Evolutionary conservation across 306 rosid genomes (phyloP), one percentile per base, ranked within the genome.

Genomic region (Fagus crenata): DNA sequence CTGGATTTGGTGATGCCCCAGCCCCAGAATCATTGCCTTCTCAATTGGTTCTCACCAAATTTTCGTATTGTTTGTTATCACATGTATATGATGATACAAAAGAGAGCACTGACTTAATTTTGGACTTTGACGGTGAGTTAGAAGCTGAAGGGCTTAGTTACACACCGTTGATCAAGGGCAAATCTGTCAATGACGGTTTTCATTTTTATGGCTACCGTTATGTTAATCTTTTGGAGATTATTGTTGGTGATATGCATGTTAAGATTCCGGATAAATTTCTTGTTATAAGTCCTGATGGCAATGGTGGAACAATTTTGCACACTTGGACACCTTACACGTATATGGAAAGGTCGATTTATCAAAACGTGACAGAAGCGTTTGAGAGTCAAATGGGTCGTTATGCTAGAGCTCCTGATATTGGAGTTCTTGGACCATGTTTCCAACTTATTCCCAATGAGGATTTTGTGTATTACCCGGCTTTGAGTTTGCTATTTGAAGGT

Each of bases 341-440:
- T 22, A 1, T 53, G 42, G 58, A 72, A 28, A 32, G 41, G 58
- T 79, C 77, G 7, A 49, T 78, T 37, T 72, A 60, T 41, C 15
- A 53, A 36, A 4, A 22, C 1, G 55, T 78, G 43, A 35, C 63
- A 8, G 28, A 1, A 15, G 80, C 17, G 49, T 14, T 69, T 56
- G 75, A 54, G 55, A 43, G 35, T 1, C 36, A 69, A 40, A 43
- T 77, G 76, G 55, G 17, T 35, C 14, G 41, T 42, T 53, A 18
- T 42, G n/a, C 46, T 22, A 69, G 43, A n/a, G 81, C 43, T 4
- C 11, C 9, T n/a, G 53, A 70, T 1, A 33, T 56, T 0, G 76
- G 64, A 6, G 68, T 70, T 70, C 11, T 58, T 14, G 69, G 76
- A 15, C 61, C 76, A 2, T 78, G 81, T 43, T 78, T 77, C 67